phyloP scores from a whole-genome alignment of 495 filamentous ascomycete genomes.

The Rostrohypoxylon terebratum region DNA sequence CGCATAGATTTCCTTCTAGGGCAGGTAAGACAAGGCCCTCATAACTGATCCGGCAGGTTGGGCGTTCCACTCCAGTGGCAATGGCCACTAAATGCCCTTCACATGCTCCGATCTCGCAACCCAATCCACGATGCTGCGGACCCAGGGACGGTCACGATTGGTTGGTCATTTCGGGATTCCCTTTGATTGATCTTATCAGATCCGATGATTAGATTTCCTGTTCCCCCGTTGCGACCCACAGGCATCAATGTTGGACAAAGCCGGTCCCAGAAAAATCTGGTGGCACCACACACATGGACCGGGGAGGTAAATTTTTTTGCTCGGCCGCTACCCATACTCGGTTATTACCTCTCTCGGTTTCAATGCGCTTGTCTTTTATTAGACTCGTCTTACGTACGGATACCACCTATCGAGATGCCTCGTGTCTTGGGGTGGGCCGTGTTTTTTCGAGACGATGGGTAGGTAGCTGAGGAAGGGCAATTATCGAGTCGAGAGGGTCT shows the following conservation, averaged over 20 bases:
- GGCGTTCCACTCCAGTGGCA: conserved; percentile 7
- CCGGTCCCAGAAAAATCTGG: conserved; percentile 27
- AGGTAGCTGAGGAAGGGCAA: neutral
- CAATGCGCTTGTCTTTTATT: neutral
- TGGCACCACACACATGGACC: conserved; percentile 17
- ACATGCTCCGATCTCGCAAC: conserved; percentile 48
- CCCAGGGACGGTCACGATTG: conserved; percentile 14
- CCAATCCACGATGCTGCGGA: neutral
- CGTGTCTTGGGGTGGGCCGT: neutral
- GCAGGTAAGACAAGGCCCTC: conserved; percentile 13
- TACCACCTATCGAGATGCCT: conserved; percentile 11
- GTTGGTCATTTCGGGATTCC: conserved; percentile 30
- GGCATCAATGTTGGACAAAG: conserved; percentile 29
- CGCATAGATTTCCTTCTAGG: conserved; percentile 10
- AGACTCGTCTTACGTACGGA: conserved; percentile 14
- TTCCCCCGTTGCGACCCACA: conserved; percentile 17
- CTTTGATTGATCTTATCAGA: conserved; percentile 60
- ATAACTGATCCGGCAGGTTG: conserved; percentile 12
- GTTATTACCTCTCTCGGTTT: conserved; percentile 4
- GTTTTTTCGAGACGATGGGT: neutral
- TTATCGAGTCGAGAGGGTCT: neutral
- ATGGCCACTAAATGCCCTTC: neutral
- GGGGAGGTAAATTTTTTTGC: conserved; percentile 24
- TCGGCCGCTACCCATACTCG: conserved; percentile 7
- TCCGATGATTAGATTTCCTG: conserved; percentile 58